Evolutionary conservation across 148 eudicot species (phyloP).

Genomic region (Rhododendron ovatum): DNA sequence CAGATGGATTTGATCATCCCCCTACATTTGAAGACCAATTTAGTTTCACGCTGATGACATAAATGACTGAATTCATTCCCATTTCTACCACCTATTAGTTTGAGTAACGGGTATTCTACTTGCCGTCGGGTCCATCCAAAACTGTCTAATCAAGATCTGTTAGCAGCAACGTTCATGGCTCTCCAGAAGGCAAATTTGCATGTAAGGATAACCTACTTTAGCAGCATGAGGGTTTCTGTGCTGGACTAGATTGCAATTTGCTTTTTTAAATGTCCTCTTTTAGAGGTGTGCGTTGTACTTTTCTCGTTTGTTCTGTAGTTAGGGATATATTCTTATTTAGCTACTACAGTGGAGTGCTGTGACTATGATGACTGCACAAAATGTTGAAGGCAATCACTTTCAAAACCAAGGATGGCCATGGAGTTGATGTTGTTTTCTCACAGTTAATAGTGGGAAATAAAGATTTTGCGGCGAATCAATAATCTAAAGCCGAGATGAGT

Average conservation of each 20-base stretch:
- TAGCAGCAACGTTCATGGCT: slow-evolving; percentile 49
- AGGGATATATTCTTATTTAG: background rate
- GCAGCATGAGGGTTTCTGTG: background rate
- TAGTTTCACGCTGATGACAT: slow-evolving; percentile 11
- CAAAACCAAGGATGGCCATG: background rate
- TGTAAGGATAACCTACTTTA: slow-evolving; percentile 5
- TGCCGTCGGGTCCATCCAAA: slow-evolving; percentile 56
- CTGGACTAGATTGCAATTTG: background rate
- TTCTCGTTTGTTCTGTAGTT: background rate
- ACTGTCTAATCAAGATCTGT: slow-evolving; percentile 67
- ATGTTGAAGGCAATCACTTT: background rate
- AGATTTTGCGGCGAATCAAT: background rate
- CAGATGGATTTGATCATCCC: background rate
- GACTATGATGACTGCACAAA: background rate
- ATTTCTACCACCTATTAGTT: slow-evolving; percentile 10
- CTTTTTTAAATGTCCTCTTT: background rate
- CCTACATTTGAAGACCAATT: slow-evolving; percentile 21
- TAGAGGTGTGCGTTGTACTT: background rate
- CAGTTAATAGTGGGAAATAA: background rate
- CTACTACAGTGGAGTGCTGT: background rate
- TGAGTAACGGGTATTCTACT: background rate
- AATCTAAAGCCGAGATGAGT: background rate
- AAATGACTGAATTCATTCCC: slow-evolving; percentile 29
- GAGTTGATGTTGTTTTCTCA: background rate
- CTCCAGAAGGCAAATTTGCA: slow-evolving; percentile 47